A percentile compares a stretch with the other conserved stretches of the same genome.
These are phyloP conservation scores for Pleurotus giganteus DNA, from an alignment of 768 basidiomycete species.

Conservation along the genomic window DNA sequence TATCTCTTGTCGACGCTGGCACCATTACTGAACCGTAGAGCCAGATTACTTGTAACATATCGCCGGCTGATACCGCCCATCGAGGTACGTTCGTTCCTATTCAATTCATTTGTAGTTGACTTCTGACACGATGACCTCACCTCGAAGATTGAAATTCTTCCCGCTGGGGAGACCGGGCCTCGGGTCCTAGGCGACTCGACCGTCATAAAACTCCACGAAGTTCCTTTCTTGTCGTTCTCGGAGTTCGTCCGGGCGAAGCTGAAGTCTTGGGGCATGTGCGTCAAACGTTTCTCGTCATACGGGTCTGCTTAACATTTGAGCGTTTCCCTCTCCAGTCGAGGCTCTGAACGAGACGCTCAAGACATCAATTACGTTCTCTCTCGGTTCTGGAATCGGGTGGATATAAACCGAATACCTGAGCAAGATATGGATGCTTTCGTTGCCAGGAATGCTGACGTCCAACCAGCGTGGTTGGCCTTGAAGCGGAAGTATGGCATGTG, in stretches of 20 bases:
- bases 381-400: slow-evolving; percentile 78
- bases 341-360: slow-evolving; percentile 69
- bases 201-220: slow-evolving; percentile 62
- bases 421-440: slow-evolving; percentile 83
- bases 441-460: slow-evolving; percentile 52
- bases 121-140: slow-evolving; percentile 8
- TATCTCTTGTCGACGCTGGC: slow-evolving; percentile 10
- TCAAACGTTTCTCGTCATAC: slow-evolving; percentile 15
- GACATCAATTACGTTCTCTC: slow-evolving; percentile 72
- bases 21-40: slow-evolving; percentile 8
- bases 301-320: slow-evolving; percentile 15
- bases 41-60: slow-evolving; percentile 73
- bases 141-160: slow-evolving; percentile 75
- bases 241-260: slow-evolving; percentile 87
- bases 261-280: slow-evolving; percentile 80
- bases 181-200: slow-evolving; percentile 68
- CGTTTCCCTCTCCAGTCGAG: slow-evolving; percentile 46
- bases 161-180: slow-evolving; percentile 80
- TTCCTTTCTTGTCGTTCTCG: slow-evolving; percentile 82
- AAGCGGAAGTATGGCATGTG: slow-evolving; percentile 71
- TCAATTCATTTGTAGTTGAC: slow-evolving; percentile 9
- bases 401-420: slow-evolving; percentile 84
- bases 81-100: slow-evolving; percentile 49
- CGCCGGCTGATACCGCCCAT: slow-evolving; percentile 74
- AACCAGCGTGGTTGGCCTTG: slow-evolving; percentile 71